Evolutionary conservation across 2,329 filamentous ascomycete species (phyloP), one percentile per base, ranked within the genome.

Genomic region (Talaromyces amestolkiae): DNA sequence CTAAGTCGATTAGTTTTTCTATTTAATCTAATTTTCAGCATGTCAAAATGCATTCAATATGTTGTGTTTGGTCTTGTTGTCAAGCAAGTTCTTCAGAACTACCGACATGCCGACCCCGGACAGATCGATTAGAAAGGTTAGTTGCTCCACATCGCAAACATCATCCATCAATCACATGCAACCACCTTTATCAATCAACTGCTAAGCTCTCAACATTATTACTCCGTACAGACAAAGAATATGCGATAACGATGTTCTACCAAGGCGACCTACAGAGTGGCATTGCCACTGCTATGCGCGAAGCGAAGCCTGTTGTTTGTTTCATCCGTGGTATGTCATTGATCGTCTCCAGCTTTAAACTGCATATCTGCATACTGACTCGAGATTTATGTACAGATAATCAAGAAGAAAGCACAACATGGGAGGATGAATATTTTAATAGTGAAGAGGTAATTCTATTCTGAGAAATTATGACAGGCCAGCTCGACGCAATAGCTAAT

Each of bases 221-320:
- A 47, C 10, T 6, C 27, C 27, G 27, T 31, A 31, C 3, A 31
- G 7, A 31, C 27, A 31, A 17, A 51, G 24, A 31, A 17, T 35
- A 69, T 70, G 67, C 63, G 37, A 65, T 65, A 43, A 75, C 56
- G 49, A 93, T 96, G 89, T 97, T 97, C 78, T 93, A 93, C 76
- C 74, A 88, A 67, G 93, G 93, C 19, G 88, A 87, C 67, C 79
- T 97, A 22, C 91, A 96, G 72, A 89, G 90, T 72, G 93, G 92
- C 66, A 96, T 97, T 71, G 84, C 86, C 37, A 82, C 86, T 22
- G 92, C 93, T 13, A 84, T 97, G 7, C 85, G 87, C 67, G 83
- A 93, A 75, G 82, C 86, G 66, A 96, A 94, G 77, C 84, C 90
- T 19, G 91, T 97, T 0, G 85, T 91, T 35, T 96, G 92, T 79